phyloP scores from a whole-genome alignment of 139 green algal species.

The Astrephomene gubernaculifera region DNA sequence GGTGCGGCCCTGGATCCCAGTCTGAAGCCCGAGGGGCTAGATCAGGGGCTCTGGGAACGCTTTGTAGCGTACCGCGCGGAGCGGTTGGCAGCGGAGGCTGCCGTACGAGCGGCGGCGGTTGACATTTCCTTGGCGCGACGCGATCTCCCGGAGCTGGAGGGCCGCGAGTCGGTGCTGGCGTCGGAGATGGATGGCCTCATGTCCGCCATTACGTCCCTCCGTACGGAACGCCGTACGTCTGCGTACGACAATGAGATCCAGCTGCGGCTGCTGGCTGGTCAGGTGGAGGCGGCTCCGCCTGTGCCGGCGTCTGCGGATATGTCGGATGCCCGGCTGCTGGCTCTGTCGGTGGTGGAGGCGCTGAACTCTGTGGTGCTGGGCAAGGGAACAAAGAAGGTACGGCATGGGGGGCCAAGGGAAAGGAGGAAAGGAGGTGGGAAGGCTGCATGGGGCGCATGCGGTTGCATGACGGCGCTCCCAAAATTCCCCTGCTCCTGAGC shows the following conservation, averaged over 20 bases:
- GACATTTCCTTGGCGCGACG: conserved; percentile 28
- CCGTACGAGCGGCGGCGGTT: conserved; percentile 17
- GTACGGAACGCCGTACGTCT: conserved; percentile 35
- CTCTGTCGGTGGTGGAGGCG: conserved; percentile 57
- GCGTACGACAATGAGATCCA: conserved; percentile 65
- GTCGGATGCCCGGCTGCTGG: conserved; percentile 62
- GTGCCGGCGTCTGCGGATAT: conserved; percentile 31
- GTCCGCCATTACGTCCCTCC: conserved; percentile 31
- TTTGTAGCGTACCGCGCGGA: conserved; percentile 42
- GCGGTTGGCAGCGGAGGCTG: conserved; percentile 36
- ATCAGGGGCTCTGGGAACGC: conserved; percentile 47
- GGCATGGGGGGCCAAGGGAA: too few relatives aligned
- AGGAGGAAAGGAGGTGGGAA: too few relatives aligned
- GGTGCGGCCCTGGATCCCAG: conserved; percentile 2
- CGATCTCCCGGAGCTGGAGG: conserved; percentile 45
- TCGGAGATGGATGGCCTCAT: conserved; percentile 25
- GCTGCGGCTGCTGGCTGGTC: conserved; percentile 72
- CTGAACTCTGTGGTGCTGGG: conserved; percentile 65
- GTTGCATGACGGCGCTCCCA: too few relatives aligned
- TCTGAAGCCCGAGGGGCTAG: conserved; percentile 54
- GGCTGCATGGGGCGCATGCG: too few relatives aligned
- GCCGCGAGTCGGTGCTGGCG: neutral
- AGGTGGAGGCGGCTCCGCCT: conserved; percentile 54
- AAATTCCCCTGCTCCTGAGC: too few relatives aligned
- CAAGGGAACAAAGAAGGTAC: conserved; percentile 60